Evolutionary conservation across 2,329 filamentous ascomycete species (phyloP).

Genomic region (Blastomyces emzantsi): DNA sequence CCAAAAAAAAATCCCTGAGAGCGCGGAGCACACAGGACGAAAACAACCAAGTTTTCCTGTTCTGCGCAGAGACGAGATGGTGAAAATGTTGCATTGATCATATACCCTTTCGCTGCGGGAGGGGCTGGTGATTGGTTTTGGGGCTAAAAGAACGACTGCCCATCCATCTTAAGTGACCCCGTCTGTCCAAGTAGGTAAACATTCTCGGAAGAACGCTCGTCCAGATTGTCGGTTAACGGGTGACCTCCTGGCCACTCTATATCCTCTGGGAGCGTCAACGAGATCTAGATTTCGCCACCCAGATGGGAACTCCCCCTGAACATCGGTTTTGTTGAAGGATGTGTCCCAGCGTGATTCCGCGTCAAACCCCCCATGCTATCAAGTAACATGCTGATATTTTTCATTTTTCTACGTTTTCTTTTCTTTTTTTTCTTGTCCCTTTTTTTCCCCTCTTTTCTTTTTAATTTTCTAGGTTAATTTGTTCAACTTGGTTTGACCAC

Average conservation of each 20-base stretch:
- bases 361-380: neutral
- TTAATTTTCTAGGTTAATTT: neutral
- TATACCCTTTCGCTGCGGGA: neutral
- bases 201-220: neutral
- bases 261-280: neutral
- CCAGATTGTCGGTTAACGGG: neutral
- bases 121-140: neutral
- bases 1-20: neutral
- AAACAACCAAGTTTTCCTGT: neutral
- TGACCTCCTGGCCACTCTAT: neutral
- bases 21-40: neutral
- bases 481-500: neutral
- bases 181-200: neutral
- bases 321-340: neutral
- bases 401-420: too few species aligned
- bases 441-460: neutral
- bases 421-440: too few species aligned
- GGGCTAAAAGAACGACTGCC: neutral
- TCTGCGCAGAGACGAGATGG: neutral
- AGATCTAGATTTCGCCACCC: neutral
- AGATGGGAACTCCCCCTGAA: neutral
- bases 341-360: neutral
- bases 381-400: neutral
- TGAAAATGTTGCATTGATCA: neutral
- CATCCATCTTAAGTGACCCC: neutral